These are phyloP conservation scores for Eucalyptus dawsonii DNA, from an alignment of 345 rosid species.

Conservation along the genomic window DNA sequence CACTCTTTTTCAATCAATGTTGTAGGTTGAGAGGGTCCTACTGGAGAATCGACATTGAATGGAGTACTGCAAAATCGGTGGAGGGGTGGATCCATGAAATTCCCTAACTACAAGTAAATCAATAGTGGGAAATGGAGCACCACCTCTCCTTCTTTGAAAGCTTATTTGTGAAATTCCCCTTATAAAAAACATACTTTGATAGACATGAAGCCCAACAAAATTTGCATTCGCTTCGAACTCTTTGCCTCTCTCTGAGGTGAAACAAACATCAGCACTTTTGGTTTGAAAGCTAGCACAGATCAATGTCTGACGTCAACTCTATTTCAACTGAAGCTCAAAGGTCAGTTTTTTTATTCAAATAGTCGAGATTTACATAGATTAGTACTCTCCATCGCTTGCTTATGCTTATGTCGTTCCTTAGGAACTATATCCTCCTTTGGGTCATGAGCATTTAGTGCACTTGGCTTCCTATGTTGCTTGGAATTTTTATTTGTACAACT, in stretches of 20 bases:
- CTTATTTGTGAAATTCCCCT: neutral
- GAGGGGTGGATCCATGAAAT: neutral
- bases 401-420: neutral
- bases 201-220: neutral
- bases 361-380: neutral
- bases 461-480: neutral
- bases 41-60: neutral
- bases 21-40: neutral
- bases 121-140: neutral
- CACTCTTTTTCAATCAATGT: too few species aligned
- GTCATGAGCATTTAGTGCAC: neutral
- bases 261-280: neutral
- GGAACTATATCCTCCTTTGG: neutral
- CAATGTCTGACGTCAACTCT: neutral
- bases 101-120: neutral
- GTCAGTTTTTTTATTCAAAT: neutral
- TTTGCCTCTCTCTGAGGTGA: neutral
- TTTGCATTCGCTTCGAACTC: neutral
- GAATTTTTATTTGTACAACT: neutral
- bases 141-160: neutral
- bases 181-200: too few species aligned
- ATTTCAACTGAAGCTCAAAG: neutral
- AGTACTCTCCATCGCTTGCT: neutral
- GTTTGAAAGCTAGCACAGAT: neutral
- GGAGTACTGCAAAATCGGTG: neutral